These are phyloP conservation scores for Albugo laibachii DNA, from an alignment of 352 stramenopile genomes.

Conservation along the genomic window DNA sequence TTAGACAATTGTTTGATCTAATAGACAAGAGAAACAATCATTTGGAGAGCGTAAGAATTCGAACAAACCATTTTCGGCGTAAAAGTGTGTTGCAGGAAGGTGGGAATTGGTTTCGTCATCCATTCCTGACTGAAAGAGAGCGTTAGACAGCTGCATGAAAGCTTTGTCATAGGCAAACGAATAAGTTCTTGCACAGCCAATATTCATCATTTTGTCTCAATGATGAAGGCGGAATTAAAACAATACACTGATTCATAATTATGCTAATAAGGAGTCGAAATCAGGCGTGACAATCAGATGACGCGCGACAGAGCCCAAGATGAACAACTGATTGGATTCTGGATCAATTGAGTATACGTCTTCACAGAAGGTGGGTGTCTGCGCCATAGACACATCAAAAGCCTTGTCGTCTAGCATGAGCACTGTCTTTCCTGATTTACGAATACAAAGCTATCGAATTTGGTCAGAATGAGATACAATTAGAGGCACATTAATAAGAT, in stretches of 20 bases:
- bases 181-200: too few species aligned
- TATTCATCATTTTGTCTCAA: too few species aligned
- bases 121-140: too few species aligned
- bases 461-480: neutral
- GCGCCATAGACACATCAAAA: constrained; percentile 56
- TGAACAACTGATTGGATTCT: constrained; percentile 46
- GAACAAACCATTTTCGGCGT: too few species aligned
- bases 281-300: constrained; percentile 73
- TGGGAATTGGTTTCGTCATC: too few species aligned
- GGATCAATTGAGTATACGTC: constrained; percentile 68
- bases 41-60: too few species aligned
- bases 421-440: constrained; percentile 71
- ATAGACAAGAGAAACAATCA: too few species aligned
- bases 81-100: too few species aligned
- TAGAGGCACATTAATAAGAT: neutral
- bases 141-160: too few species aligned
- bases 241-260: neutral
- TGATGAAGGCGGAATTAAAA: neutral
- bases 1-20: too few species aligned
- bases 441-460: constrained; percentile 39
- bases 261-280: constrained; percentile 56
- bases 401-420: constrained; percentile 73
- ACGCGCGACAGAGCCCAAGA: constrained; percentile 47
- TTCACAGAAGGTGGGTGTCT: constrained; percentile 67
- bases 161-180: too few species aligned